A percentile compares a stretch with the other conserved stretches of the same genome.
phyloP scores from a whole-genome alignment of 768 basidiomycete species.

The Ramaria rubella region DNA sequence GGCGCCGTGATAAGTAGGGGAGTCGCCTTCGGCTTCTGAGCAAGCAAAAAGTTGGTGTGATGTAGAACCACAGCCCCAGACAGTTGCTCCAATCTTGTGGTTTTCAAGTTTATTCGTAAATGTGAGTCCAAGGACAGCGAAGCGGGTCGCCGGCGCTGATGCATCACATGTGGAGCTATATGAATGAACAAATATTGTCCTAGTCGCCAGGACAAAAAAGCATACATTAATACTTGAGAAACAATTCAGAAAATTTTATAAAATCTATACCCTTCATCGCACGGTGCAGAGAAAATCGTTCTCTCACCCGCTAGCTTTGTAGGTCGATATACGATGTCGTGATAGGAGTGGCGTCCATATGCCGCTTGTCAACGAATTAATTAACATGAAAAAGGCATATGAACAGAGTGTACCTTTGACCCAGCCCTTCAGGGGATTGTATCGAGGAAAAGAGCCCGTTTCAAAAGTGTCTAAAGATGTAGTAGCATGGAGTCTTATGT shows the following conservation, averaged over 20 bases:
- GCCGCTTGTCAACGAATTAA: constrained; percentile 1
- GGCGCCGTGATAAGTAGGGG: constrained; percentile 41
- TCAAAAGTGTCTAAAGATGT: background rate
- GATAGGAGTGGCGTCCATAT: background rate
- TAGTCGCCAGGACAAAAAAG: constrained; percentile 13
- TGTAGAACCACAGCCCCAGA: constrained; percentile 45
- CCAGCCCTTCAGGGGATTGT: constrained; percentile 1
- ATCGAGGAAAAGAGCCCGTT: background rate
- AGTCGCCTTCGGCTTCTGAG: constrained; percentile 37
- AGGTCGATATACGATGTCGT: constrained; percentile 3
- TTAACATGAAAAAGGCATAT: background rate
- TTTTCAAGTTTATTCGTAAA: constrained; percentile 14
- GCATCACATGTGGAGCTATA: background rate
- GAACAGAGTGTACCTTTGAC: background rate
- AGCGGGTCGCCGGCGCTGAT: background rate
- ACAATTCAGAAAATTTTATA: constrained; percentile 13
- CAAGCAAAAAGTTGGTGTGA: constrained; percentile 45
- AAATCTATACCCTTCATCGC: constrained; percentile 23
- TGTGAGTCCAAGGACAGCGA: background rate
- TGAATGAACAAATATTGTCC: constrained; percentile 8
- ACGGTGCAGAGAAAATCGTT: constrained; percentile 33
- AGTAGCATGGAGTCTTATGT: background rate
- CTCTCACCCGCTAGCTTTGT: background rate
- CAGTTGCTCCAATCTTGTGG: constrained; percentile 39
- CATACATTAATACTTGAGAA: too few species aligned